A percentile compares a stretch with the other conserved stretches of the same genome.
phyloP scores from a whole-genome alignment of 2,329 filamentous ascomycete genomes.

The Monosporascus sp. region DNA sequence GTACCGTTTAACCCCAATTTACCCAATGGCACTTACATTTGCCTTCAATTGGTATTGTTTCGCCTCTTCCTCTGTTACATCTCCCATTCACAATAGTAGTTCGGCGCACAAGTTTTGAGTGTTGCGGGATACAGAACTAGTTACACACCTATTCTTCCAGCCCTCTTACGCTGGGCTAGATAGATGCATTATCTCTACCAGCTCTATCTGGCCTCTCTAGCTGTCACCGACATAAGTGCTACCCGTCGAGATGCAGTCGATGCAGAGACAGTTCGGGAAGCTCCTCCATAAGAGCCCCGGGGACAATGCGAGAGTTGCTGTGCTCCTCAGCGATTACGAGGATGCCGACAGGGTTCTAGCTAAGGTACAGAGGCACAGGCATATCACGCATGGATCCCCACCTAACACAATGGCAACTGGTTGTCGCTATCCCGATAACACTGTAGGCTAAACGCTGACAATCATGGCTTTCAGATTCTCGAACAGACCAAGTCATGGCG shows the following conservation, averaged over 20 bases:
- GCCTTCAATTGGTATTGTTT: too few species aligned
- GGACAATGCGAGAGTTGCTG: slow-evolving; percentile 71
- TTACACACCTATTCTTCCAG: background rate
- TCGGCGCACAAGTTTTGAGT: too few species aligned
- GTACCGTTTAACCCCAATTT: too few species aligned
- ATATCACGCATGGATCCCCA: background rate
- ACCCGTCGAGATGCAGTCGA: slow-evolving; percentile 54
- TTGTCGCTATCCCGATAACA: background rate
- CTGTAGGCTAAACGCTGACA: background rate
- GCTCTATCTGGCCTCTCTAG: background rate
- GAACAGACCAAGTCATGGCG: slow-evolving; percentile 72
- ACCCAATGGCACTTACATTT: too few species aligned
- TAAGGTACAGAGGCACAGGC: slow-evolving; percentile 46
- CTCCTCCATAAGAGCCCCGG: slow-evolving; percentile 64
- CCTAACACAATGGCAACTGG: too few species aligned
- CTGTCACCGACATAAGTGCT: background rate
- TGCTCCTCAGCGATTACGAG: slow-evolving; percentile 74
- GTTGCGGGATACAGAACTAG: background rate
- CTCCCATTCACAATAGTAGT: too few species aligned
- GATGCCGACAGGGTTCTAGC: slow-evolving; percentile 71
- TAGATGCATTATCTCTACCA: background rate
- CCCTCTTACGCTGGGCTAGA: background rate
- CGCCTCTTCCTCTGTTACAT: too few species aligned
- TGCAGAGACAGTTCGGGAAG: slow-evolving; percentile 71
- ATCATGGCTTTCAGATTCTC: slow-evolving; percentile 54